These are phyloP conservation scores for Skeletonema costatum DNA, from an alignment of 108 stramenopile species.

Conservation along the genomic window DNA sequence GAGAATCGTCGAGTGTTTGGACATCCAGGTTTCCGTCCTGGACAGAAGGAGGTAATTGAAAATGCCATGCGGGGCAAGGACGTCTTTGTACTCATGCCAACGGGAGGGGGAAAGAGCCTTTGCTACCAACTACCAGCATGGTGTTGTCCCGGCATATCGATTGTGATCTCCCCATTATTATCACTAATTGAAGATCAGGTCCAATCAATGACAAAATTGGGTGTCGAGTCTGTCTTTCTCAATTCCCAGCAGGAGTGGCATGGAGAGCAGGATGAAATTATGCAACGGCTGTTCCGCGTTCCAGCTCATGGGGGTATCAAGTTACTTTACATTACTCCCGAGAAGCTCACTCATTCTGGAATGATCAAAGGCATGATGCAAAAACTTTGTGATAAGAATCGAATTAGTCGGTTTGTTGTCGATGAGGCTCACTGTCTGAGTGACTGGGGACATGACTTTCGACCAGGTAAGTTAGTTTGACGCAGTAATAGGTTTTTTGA, in stretches of 20 bases:
- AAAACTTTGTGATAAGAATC: conserved; percentile 55
- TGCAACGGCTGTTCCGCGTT: conserved; percentile 54
- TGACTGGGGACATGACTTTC: conserved; percentile 44
- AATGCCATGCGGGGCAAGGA: conserved; percentile 90
- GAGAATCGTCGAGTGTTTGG: conserved; percentile 88
- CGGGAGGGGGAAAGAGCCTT: conserved; percentile 92
- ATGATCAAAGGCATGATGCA: conserved; percentile 77
- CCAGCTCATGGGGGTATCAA: conserved; percentile 87
- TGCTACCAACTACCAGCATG: conserved; percentile 98
- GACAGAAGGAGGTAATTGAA: conserved; percentile 91
- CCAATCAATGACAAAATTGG: conserved; percentile 77
- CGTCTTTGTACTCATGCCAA: conserved; percentile 98
- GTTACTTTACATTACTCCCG: conserved; percentile 98
- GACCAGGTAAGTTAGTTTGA: conserved; percentile 23
- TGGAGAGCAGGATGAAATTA: conserved; percentile 71
- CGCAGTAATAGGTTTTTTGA: background rate
- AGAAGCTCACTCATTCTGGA: conserved; percentile 85
- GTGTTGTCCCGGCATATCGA: conserved; percentile 91
- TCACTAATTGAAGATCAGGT: conserved; percentile 99
- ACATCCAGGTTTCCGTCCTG: conserved; percentile 86
- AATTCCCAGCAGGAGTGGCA: conserved; percentile 83
- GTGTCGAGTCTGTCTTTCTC: conserved; percentile 84
- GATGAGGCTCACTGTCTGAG: conserved; percentile 98
- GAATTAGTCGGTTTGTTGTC: conserved; percentile 95
- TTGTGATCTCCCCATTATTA: conserved; percentile 96